phyloP scores from a whole-genome alignment of 2,329 filamentous ascomycete genomes.

The Penicillium sp. region DNA sequence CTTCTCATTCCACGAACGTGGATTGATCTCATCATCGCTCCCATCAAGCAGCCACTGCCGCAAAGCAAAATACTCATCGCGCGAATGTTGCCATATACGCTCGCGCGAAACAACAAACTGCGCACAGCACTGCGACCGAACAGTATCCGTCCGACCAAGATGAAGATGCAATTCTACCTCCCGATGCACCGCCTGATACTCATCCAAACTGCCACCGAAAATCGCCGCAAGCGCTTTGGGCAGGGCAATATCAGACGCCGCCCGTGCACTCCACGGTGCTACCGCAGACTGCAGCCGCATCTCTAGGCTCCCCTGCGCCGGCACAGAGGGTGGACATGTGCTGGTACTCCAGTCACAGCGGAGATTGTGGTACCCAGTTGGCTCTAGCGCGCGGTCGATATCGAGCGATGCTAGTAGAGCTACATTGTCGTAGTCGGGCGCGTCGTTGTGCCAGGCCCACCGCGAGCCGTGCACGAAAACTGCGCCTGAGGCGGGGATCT shows the following conservation, averaged over 20 bases:
- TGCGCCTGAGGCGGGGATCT: slow-evolving; percentile 35
- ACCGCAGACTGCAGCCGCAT: slow-evolving; percentile 36
- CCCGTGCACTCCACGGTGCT: slow-evolving; percentile 43
- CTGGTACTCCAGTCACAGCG: slow-evolving; percentile 49
- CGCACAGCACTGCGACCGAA: slow-evolving; percentile 51
- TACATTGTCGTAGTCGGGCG: slow-evolving; percentile 43
- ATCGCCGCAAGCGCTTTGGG: slow-evolving; percentile 33
- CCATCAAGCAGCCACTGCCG: slow-evolving; percentile 51
- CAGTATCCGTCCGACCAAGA: slow-evolving; percentile 41
- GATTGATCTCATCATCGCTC: slow-evolving; percentile 6
- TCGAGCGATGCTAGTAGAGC: slow-evolving; percentile 39
- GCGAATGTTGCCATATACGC: slow-evolving; percentile 46
- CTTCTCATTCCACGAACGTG: slow-evolving; percentile 9
- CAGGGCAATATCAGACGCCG: slow-evolving; percentile 37
- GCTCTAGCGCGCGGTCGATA: slow-evolving; percentile 35
- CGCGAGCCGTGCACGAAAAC: slow-evolving; percentile 45
- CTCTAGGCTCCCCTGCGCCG: slow-evolving; percentile 42
- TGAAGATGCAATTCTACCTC: slow-evolving; percentile 25
- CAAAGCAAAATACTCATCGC: slow-evolving; percentile 50
- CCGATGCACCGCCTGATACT: slow-evolving; percentile 25
- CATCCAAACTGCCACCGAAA: slow-evolving; percentile 34
- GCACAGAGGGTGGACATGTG: slow-evolving; percentile 32
- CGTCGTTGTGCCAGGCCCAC: slow-evolving; percentile 46
- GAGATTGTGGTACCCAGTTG: slow-evolving; percentile 46
- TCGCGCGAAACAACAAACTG: slow-evolving; percentile 52